Conservation (phyloP, 352 stramenopile genomes). For the Peronosclerospora sorghi region DNA sequence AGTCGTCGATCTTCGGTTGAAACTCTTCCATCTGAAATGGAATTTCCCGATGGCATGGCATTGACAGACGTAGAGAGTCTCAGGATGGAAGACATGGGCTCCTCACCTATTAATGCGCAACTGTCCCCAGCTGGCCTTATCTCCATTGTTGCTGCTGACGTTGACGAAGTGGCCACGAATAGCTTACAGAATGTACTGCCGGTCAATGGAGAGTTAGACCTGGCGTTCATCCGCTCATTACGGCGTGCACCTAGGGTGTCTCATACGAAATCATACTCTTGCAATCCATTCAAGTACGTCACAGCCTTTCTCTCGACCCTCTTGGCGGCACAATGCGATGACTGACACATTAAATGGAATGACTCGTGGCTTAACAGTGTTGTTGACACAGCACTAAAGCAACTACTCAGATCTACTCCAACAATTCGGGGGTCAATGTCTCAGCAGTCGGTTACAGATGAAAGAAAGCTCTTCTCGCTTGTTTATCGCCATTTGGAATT, state of each 20-base stretch:
- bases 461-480: constrained; percentile 24
- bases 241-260: constrained; percentile 17
- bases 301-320: not conserved
- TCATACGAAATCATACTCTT: not conserved
- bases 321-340: no score
- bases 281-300: constrained; percentile 7
- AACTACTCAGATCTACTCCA: constrained; percentile 16
- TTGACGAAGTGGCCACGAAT: constrained; percentile 49
- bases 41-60: constrained; percentile 26
- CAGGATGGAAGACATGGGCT: constrained; percentile 34
- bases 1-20: constrained; percentile 5
- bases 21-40: constrained; percentile 17
- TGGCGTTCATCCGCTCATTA: constrained; percentile 50
- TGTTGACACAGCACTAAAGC: constrained; percentile 16
- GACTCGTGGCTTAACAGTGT: constrained; percentile 8
- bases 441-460: constrained; percentile 6
- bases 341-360: no score
- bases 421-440: not conserved
- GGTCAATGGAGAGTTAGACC: constrained; percentile 43
- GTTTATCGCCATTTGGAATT: constrained; percentile 23
- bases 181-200: constrained; percentile 18
- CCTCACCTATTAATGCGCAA: constrained; percentile 35
- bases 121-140: constrained; percentile 68
- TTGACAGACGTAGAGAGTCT: constrained; percentile 39
- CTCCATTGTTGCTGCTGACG: constrained; percentile 73